Percentiles rank a stretch among this genome's conserved stretches.
phyloP scores from a whole-genome alignment of 148 eudicot species.

The Camellia lanceoleosa region DNA sequence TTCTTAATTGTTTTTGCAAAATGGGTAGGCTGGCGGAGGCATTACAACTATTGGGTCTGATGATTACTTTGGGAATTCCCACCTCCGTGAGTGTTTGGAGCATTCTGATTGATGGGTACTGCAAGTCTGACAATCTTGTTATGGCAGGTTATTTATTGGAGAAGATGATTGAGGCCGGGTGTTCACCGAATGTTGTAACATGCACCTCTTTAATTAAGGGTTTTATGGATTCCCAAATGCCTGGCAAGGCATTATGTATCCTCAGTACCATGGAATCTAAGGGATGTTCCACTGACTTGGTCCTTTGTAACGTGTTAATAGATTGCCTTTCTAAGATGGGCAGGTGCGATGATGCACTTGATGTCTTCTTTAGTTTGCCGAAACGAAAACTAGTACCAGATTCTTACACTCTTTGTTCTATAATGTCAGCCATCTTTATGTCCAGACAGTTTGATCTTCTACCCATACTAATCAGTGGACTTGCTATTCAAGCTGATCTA shows the following conservation, averaged over 20 bases:
- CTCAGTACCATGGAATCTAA: slow-evolving; percentile 37
- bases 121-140: slow-evolving; percentile 35
- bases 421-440: slow-evolving; percentile 28
- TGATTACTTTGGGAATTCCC: slow-evolving; percentile 36
- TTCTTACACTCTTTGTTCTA: slow-evolving; percentile 42
- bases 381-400: slow-evolving; percentile 40
- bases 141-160: slow-evolving; percentile 36
- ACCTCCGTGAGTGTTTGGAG: slow-evolving; percentile 38
- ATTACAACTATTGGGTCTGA: slow-evolving; percentile 37
- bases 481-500: slow-evolving; percentile 34
- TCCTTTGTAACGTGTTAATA: slow-evolving; percentile 48
- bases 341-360: slow-evolving; percentile 41
- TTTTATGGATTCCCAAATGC: slow-evolving; percentile 34
- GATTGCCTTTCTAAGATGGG: slow-evolving; percentile 43
- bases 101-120: slow-evolving; percentile 45
- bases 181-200: slow-evolving; percentile 45
- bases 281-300: slow-evolving; percentile 42
- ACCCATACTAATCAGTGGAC: slow-evolving; percentile 34
- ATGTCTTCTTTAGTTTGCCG: slow-evolving; percentile 35
- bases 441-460: slow-evolving; percentile 34
- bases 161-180: slow-evolving; percentile 47
- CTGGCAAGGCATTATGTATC: slow-evolving; percentile 33
- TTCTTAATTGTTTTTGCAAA: slow-evolving; percentile 42
- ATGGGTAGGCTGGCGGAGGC: slow-evolving; percentile 33
- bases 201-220: slow-evolving; percentile 48